Percentiles rank a stretch among this genome's conserved stretches.
Conservation (phyloP, 2,329 filamentous ascomycete species). For the Pseudogymnoascus sp. region DNA sequence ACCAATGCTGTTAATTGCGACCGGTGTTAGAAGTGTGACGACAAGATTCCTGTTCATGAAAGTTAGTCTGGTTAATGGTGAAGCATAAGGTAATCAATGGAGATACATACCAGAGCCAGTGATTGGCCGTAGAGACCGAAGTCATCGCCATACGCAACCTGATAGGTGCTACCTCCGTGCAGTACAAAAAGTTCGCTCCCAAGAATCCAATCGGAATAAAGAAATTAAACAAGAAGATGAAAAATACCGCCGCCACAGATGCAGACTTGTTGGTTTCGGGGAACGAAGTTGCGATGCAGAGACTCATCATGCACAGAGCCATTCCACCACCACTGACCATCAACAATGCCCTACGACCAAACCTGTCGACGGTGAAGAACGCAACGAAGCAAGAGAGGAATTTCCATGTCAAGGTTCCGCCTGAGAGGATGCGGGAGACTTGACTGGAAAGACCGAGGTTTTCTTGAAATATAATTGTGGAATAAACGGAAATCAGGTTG, state of each 20-base stretch:
- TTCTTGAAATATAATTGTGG: neutral
- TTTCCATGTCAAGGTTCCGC: neutral
- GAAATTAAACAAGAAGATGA: conserved; percentile 52
- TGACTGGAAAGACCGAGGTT: neutral
- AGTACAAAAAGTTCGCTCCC: conserved; percentile 53
- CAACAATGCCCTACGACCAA: neutral
- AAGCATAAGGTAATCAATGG: conserved; percentile 24
- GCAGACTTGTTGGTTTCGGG: conserved; percentile 37
- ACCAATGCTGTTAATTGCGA: neutral
- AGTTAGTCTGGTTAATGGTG: neutral
- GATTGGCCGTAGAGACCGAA: conserved; percentile 34
- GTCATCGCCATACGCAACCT: conserved; percentile 46
- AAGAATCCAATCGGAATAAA: conserved; percentile 53
- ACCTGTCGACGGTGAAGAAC: neutral
- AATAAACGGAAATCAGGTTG: neutral
- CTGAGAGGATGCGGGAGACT: neutral
- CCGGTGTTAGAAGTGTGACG: neutral
- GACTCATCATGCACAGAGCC: conserved; percentile 42
- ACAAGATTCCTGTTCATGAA: neutral
- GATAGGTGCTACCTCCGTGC: conserved; percentile 48
- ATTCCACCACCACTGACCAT: neutral
- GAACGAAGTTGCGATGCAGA: conserved; percentile 45
- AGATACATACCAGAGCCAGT: conserved; percentile 44
- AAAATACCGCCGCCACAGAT: conserved; percentile 44
- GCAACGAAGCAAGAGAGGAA: neutral